phyloP scores from a whole-genome alignment of 495 filamentous ascomycete genomes.

The Penicillium turbatum region DNA sequence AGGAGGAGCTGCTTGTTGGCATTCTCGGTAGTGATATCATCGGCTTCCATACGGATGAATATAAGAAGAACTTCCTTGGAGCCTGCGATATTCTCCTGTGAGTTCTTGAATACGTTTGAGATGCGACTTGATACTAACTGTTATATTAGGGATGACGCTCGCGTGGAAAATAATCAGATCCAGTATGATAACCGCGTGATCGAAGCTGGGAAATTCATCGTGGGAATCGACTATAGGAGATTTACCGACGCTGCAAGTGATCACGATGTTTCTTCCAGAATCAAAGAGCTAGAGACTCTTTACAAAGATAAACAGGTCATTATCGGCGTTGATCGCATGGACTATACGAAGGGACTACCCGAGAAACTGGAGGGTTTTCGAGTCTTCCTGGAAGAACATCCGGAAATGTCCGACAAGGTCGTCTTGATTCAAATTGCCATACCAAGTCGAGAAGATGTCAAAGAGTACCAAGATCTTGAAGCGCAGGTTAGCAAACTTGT shows the following conservation, averaged over 20 bases:
- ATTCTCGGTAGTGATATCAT: conserved; percentile 81
- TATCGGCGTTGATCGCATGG: conserved; percentile 86
- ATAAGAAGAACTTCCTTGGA: conserved; percentile 82
- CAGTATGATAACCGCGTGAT: conserved; percentile 70
- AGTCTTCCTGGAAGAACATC: conserved; percentile 84
- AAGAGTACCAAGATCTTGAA: conserved; percentile 91
- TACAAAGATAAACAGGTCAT: conserved; percentile 88
- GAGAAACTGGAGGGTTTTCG: conserved; percentile 94
- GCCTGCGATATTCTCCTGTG: conserved; percentile 79
- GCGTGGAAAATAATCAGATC: conserved; percentile 55
- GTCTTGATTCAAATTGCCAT: conserved; percentile 92
- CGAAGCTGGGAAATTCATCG: conserved; percentile 78
- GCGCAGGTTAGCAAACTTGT: conserved; percentile 90
- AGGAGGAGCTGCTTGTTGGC: conserved; percentile 74
- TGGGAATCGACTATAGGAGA: conserved; percentile 89
- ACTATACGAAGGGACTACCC: conserved; percentile 93
- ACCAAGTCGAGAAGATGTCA: conserved; percentile 86
- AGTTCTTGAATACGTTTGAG: conserved; percentile 23
- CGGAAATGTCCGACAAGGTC: conserved; percentile 86
- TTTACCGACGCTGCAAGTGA: conserved; percentile 73
- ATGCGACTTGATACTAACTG: background rate
- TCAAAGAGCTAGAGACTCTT: conserved; percentile 67
- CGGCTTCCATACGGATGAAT: conserved; percentile 95
- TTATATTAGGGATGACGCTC: conserved; percentile 14
- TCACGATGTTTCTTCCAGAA: conserved; percentile 70